These are phyloP conservation scores for Jimgerdemannia flammicorona DNA, from an alignment of 192 early-diverging fungal genomes.

Conservation along the genomic window DNA sequence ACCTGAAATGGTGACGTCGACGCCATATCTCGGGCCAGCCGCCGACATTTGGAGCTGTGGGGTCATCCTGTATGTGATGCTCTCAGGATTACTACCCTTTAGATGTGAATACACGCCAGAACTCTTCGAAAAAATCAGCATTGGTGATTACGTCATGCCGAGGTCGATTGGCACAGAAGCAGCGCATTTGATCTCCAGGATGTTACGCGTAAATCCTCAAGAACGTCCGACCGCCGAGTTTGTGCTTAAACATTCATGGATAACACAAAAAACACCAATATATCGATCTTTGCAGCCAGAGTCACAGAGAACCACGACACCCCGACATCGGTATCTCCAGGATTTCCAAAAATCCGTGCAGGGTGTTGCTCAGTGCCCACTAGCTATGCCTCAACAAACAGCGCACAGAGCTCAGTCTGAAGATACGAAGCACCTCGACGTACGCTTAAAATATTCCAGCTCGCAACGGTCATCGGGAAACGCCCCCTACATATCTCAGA, in stretches of 20 bases:
- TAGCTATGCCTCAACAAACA: too few relatives aligned
- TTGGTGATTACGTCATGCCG: slow-evolving; percentile 49
- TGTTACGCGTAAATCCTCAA: slow-evolving; percentile 47
- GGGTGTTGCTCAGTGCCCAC: too few relatives aligned
- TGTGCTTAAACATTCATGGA: slow-evolving; percentile 52
- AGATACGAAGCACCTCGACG: too few relatives aligned
- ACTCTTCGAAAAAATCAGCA: slow-evolving; percentile 58
- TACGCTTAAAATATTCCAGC: too few relatives aligned
- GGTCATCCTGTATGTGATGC: slow-evolving; percentile 56
- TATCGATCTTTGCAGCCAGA: slow-evolving; percentile 8
- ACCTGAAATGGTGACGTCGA: slow-evolving; percentile 61
- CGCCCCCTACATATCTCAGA: too few relatives aligned
- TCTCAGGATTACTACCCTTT: slow-evolving; percentile 57
- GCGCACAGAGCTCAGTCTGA: too few relatives aligned
- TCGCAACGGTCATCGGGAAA: too few relatives aligned
- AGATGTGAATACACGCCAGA: slow-evolving; percentile 51
- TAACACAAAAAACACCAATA: slow-evolving; percentile 29
- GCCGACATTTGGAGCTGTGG: slow-evolving; percentile 60
- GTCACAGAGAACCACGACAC: too few relatives aligned
- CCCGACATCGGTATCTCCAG: slow-evolving; percentile 12
- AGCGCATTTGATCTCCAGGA: slow-evolving; percentile 39
- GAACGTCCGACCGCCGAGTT: slow-evolving; percentile 53
- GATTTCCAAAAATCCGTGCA: neutral
- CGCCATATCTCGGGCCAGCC: slow-evolving; percentile 53
- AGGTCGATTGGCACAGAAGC: slow-evolving; percentile 33